Percentiles rank a stretch among this genome's conserved stretches.
Conservation (phyloP, 2,329 filamentous ascomycete genomes). For the Teratosphaeria zuluensis region DNA sequence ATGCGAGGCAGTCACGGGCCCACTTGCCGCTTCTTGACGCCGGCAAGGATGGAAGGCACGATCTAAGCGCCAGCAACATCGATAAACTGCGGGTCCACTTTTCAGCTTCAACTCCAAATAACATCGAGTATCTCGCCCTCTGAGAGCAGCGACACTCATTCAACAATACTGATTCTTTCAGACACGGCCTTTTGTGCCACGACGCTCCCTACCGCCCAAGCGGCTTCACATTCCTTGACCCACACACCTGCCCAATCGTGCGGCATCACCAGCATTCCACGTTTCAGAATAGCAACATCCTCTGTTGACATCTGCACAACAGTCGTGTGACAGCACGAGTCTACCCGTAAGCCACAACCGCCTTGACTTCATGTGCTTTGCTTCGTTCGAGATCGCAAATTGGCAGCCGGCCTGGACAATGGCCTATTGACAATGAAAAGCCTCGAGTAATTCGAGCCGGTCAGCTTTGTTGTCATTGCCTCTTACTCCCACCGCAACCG, state of each 20-base stretch:
- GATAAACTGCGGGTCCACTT: neutral
- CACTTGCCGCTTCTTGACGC: neutral
- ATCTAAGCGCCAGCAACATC: neutral
- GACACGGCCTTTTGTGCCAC: neutral
- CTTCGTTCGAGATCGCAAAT: neutral
- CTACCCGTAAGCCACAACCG: neutral
- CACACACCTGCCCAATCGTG: slow-evolving; percentile 4
- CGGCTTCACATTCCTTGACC: neutral
- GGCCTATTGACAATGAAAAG: neutral
- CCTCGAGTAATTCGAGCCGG: neutral
- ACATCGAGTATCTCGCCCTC: slow-evolving; percentile 1
- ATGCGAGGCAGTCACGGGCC: neutral
- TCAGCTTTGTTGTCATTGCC: neutral
- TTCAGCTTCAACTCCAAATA: neutral
- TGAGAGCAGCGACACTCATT: slow-evolving; percentile 2
- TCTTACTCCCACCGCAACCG: neutral
- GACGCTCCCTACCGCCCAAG: neutral
- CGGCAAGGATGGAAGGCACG: neutral
- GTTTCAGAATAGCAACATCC: slow-evolving; percentile 2
- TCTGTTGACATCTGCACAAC: slow-evolving; percentile 2
- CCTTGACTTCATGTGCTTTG: slow-evolving; percentile 2
- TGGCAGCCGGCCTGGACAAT: slow-evolving; percentile 1
- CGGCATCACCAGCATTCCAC: slow-evolving; percentile 10
- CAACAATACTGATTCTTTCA: neutral
- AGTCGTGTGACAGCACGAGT: slow-evolving; percentile 1